Evolutionary conservation across 1,284 basidiomycete species (phyloP).

Genomic region (Ustilago curta): DNA sequence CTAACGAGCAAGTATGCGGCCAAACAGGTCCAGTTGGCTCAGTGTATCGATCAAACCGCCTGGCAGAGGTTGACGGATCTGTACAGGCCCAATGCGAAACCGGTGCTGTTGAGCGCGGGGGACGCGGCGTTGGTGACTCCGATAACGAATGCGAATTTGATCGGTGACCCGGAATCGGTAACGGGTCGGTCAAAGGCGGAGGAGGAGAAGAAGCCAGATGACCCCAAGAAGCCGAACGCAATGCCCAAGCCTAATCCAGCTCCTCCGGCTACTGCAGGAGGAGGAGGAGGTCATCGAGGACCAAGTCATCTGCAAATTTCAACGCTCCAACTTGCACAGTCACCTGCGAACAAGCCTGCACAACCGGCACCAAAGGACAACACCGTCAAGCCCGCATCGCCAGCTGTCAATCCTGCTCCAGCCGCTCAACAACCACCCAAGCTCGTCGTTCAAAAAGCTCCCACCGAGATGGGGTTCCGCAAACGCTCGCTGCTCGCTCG

Average conservation of each 20-base stretch:
- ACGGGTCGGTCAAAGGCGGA: neutral
- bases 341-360: neutral
- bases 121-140: neutral
- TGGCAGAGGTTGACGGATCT: conserved; percentile 29
- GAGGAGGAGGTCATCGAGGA: too few species aligned
- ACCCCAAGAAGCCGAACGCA: too few species aligned
- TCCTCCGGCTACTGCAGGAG: too few species aligned
- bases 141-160: neutral
- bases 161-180: neutral
- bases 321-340: neutral
- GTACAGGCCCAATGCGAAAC: conserved; percentile 18
- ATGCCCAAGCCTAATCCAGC: too few species aligned
- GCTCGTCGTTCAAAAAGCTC: conserved; percentile 18
- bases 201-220: neutral
- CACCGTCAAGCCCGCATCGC: neutral
- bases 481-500: conserved; percentile 6
- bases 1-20: conserved; percentile 24
- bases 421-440: neutral
- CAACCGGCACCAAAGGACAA: neutral
- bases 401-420: neutral
- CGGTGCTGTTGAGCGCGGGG: neutral
- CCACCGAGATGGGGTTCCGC: conserved; percentile 32
- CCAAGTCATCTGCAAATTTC: too few species aligned
- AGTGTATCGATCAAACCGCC: conserved; percentile 9
- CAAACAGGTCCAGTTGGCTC: conserved; percentile 34